Evolutionary conservation across 1,284 basidiomycete species (phyloP).

Genomic region (Cryptococcus jaspeensis): DNA sequence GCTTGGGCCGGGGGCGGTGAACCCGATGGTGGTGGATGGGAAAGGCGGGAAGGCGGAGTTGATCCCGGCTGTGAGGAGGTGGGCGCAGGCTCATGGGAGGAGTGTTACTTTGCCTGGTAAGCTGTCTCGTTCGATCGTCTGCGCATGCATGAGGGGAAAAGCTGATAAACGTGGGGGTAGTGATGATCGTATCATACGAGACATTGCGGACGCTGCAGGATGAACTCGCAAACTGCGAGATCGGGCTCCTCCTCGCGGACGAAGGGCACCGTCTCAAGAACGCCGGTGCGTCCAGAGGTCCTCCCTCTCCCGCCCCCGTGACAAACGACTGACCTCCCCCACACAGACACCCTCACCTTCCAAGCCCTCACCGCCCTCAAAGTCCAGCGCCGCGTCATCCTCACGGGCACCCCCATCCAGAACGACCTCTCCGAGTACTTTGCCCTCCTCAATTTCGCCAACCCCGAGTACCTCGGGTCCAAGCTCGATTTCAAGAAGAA

Average conservation of each 20-base stretch:
- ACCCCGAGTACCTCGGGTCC: constrained; percentile 90
- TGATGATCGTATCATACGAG: constrained; percentile 99
- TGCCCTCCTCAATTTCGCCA: constrained; percentile 92
- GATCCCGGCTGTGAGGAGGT: constrained; percentile 73
- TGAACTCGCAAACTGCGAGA: constrained; percentile 72
- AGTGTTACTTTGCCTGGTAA: constrained; percentile 84
- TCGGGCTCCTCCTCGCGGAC: constrained; percentile 91
- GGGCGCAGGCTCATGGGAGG: constrained; percentile 81
- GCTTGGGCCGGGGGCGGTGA: constrained; percentile 80
- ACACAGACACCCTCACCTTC: constrained; percentile 80
- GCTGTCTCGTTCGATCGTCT: constrained; percentile 20
- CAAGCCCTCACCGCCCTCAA: constrained; percentile 79
- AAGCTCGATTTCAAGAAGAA: constrained; percentile 94
- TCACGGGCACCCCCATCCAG: constrained; percentile 95
- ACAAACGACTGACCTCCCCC: not conserved
- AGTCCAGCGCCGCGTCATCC: constrained; percentile 90
- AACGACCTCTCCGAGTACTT: constrained; percentile 98
- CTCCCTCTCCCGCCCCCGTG: not conserved
- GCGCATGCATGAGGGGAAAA: not conserved
- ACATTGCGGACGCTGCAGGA: constrained; percentile 80
- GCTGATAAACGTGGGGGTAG: constrained; percentile 51
- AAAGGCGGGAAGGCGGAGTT: constrained; percentile 82
- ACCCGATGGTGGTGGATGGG: constrained; percentile 81
- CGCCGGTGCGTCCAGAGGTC: constrained; percentile 62
- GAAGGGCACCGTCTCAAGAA: constrained; percentile 98